Evolutionary conservation across 129 eudicot species (phyloP), one percentile per base, ranked within the genome.

Genomic region (Oenanthe sinensis): DNA sequence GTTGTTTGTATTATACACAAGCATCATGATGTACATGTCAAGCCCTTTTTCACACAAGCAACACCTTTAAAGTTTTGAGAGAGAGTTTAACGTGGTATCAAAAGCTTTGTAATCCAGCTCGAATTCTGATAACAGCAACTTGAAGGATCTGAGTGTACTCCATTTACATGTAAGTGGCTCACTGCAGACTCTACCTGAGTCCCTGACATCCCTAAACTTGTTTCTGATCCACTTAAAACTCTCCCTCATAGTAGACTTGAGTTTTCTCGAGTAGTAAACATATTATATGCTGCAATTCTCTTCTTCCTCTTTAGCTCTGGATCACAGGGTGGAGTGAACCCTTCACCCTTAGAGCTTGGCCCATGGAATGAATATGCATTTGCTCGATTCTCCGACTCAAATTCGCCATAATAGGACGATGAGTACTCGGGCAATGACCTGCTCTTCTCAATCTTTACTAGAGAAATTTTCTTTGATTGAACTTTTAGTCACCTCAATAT

Each of bases 191-290:
- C 39, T 87, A 87, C 28, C 91, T 86, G 13, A 79, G 44, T 87
- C 85, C 28, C 91, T 86, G 13, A 79, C 76, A 54, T 87, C 89
- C 20, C 72, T 75, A 45, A 92, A 77, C 84, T 92, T 92, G 85
- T 83, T 85, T 83, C 90, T 90, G 84, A 92, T 87, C 97, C 96
- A 88, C 71, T 88, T 88, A 86, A 92, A 84, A 85, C 91, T 88
- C 28, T 77, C 88, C 65, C 84, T 87, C 46, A 92, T 75, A 2
- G 87, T 75, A 4, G 93, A 90, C 84, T 88, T 92, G 1, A 92
- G 77, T 85, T 92, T 92, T 50, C 90, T 85, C 88, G 91, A 0
- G 85, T 85, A 19, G 89, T n/a, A 62, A 86, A 88, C 91, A 83
- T 90, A 78, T 92, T 88, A 24, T 92, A 92, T 4, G 90, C 79